phyloP scores from a whole-genome alignment of 768 basidiomycete genomes.

The Daedalea quercina region DNA sequence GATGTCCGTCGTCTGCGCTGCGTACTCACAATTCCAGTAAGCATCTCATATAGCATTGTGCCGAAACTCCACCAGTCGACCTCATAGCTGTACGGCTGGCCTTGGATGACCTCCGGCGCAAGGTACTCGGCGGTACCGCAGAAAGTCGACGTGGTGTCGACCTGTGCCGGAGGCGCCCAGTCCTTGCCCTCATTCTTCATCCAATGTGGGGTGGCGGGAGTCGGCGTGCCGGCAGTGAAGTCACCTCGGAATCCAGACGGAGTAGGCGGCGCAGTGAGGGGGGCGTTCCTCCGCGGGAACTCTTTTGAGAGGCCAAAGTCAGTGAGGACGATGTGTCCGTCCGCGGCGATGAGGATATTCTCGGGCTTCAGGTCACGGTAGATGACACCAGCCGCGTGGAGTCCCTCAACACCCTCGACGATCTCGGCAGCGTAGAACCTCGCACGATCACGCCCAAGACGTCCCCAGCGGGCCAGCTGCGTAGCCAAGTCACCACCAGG shows the following conservation, averaged over 20 bases:
- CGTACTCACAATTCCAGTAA: constrained; percentile 83
- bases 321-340: constrained; percentile 94
- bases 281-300: constrained; percentile 53
- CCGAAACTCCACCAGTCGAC: constrained; percentile 99
- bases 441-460: constrained; percentile 87
- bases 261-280: constrained; percentile 50
- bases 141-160: constrained; percentile 78
- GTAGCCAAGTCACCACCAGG: constrained; percentile 96
- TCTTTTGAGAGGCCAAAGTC: constrained; percentile 96
- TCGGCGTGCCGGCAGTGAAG: constrained; percentile 37
- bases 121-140: constrained; percentile 97
- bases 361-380: constrained; percentile 97
- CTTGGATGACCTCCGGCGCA: constrained; percentile 94
- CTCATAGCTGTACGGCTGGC: constrained; percentile 84
- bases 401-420: constrained; percentile 90
- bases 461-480: constrained; percentile 93
- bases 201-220: constrained; percentile 65
- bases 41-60: constrained; percentile 96
- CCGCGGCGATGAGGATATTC: constrained; percentile 89
- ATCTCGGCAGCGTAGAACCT: constrained; percentile 98
- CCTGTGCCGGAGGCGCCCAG: constrained; percentile 47
- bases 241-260: constrained; percentile 45
- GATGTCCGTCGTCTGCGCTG: constrained; percentile 7
- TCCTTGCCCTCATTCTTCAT: constrained; percentile 63
- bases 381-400: constrained; percentile 92